phyloP scores from a whole-genome alignment of 805 yeast species.

The Millerozyma acaciae region DNA sequence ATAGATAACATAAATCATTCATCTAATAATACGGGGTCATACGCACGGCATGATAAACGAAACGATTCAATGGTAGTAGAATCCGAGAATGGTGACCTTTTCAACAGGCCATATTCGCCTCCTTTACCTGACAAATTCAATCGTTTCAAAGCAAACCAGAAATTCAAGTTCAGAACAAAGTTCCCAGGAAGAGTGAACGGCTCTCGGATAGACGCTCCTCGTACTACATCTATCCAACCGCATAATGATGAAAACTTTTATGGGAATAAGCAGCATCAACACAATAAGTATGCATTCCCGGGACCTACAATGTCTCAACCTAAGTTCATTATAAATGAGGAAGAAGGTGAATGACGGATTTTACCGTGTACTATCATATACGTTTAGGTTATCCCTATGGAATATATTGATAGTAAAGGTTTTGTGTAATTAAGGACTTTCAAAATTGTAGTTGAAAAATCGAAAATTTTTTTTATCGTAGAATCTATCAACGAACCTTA shows the following conservation, averaged over 20 bases:
- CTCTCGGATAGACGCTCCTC: not conserved
- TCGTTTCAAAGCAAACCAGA: slow-evolving; percentile 1
- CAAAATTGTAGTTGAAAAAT: slow-evolving; percentile 1
- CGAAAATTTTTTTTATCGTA: slow-evolving; percentile 7
- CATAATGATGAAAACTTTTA: slow-evolving; percentile 1
- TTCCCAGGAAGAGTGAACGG: not conserved
- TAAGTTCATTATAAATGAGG: slow-evolving; percentile 12
- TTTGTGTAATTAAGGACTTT: too few relatives aligned
- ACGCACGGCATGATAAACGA: too few relatives aligned
- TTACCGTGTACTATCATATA: too few relatives aligned
- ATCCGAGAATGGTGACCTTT: slow-evolving; percentile 1
- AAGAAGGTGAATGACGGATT: slow-evolving; percentile 19
- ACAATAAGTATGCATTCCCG: not conserved
- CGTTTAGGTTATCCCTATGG: too few relatives aligned
- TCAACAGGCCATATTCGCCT: slow-evolving; percentile 22
- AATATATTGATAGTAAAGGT: too few relatives aligned
- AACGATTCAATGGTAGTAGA: too few relatives aligned
- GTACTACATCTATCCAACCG: not conserved
- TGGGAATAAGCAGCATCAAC: not conserved
- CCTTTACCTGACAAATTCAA: slow-evolving; percentile 19
- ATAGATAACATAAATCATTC: too few relatives aligned
- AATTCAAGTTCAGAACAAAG: not conserved
- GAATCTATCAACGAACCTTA: too few relatives aligned
- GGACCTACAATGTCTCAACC: slow-evolving; percentile 7
- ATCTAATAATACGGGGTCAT: too few relatives aligned